Conservation (phyloP, 2,329 filamentous ascomycete genomes). For the Pyricularia pennisetigena region DNA sequence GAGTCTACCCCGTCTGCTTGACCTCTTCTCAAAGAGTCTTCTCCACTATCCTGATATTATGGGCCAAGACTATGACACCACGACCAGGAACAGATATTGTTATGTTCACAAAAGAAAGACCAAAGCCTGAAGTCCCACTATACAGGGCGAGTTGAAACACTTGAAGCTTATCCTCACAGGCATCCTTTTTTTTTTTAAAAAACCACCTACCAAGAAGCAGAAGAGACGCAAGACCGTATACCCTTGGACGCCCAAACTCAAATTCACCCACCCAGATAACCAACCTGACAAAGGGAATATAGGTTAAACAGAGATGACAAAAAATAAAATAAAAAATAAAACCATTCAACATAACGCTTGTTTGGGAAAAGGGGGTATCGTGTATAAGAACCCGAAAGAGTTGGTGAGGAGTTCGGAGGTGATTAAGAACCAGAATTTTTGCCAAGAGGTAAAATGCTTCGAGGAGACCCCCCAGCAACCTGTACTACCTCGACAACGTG, state of each 20-base stretch:
- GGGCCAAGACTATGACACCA: background rate
- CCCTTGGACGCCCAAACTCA: background rate
- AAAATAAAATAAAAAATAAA: background rate
- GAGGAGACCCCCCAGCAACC: background rate
- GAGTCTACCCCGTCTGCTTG: background rate
- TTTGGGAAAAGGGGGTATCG: background rate
- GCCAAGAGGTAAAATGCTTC: background rate
- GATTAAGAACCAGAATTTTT: background rate
- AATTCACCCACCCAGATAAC: background rate
- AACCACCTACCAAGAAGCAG: background rate
- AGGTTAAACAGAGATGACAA: background rate
- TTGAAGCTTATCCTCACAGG: background rate
- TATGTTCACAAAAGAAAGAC: background rate
- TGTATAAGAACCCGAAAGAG: background rate
- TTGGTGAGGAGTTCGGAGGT: background rate
- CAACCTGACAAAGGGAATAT: background rate
- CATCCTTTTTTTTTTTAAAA: too few relatives aligned
- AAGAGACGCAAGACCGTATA: background rate
- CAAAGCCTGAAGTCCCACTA: background rate
- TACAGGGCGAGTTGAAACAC: background rate
- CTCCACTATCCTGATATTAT: background rate
- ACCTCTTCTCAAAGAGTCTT: background rate
- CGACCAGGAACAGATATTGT: background rate
- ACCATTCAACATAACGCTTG: background rate
- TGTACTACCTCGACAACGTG: constrained; percentile 19